Evolutionary conservation across 164 flowering plant genomes (phyloP).

Genomic region (Berberis thunbergii): DNA sequence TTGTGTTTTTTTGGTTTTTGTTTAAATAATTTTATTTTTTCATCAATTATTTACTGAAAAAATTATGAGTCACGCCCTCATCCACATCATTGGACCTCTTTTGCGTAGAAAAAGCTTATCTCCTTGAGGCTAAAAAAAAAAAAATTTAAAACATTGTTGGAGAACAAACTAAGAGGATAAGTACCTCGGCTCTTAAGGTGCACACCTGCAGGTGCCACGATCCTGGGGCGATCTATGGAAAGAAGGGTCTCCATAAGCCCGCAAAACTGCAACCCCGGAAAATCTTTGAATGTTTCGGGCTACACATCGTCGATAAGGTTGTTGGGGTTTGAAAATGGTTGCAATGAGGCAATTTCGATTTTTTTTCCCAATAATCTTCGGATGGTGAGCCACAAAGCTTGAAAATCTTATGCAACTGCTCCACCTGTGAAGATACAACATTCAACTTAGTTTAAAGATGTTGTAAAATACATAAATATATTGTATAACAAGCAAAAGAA

Average conservation of each 20-base stretch:
- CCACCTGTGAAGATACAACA: slow-evolving; percentile 48
- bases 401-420: slow-evolving; percentile 92
- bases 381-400: slow-evolving; percentile 98
- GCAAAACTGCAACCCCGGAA: slow-evolving; percentile 79
- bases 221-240: slow-evolving; percentile 82
- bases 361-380: slow-evolving; percentile 95
- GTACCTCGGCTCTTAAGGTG: slow-evolving; percentile 82
- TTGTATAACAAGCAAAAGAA: too few relatives aligned
- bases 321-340: slow-evolving; percentile 91
- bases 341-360: slow-evolving; percentile 94
- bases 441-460: neutral
- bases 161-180: too few relatives aligned
- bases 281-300: slow-evolving; percentile 81
- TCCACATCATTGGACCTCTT: too few relatives aligned
- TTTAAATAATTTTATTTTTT: too few relatives aligned
- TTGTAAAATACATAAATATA: neutral
- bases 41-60: too few relatives aligned
- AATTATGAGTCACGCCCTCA: too few relatives aligned
- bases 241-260: slow-evolving; percentile 69
- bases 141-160: too few relatives aligned
- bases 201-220: slow-evolving; percentile 83
- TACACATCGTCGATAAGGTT: slow-evolving; percentile 77
- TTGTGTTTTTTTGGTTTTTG: too few relatives aligned
- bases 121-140: too few relatives aligned
- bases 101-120: too few relatives aligned